Conservation (phyloP, 2,329 filamentous ascomycete species). For the Ambrosiella beaveri region DNA sequence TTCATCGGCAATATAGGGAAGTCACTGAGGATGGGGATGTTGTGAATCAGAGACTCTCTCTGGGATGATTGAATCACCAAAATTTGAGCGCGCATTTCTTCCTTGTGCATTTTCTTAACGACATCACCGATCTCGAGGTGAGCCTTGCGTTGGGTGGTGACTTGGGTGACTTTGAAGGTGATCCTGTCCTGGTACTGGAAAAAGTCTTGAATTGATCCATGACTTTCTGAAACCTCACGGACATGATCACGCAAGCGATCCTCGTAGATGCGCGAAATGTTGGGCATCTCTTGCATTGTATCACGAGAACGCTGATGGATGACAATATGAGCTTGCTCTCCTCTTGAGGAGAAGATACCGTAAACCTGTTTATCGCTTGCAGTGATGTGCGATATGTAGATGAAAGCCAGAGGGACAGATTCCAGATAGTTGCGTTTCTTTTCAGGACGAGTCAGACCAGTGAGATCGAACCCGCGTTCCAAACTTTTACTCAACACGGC, state of each 20-base stretch:
- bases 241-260: constrained; percentile 53
- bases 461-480: constrained; percentile 83
- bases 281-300: constrained; percentile 64
- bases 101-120: constrained; percentile 77
- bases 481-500: constrained; percentile 85
- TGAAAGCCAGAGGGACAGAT: constrained; percentile 56
- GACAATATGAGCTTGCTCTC: constrained; percentile 65
- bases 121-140: constrained; percentile 75
- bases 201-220: constrained; percentile 48
- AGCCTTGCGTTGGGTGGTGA: constrained; percentile 78
- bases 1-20: constrained; percentile 70
- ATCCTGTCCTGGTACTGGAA: constrained; percentile 78
- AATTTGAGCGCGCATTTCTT: constrained; percentile 64
- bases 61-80: constrained; percentile 85
- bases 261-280: constrained; percentile 72
- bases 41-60: constrained; percentile 61
- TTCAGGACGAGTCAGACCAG: constrained; percentile 48
- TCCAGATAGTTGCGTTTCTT: constrained; percentile 57
- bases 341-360: constrained; percentile 73
- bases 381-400: constrained; percentile 85
- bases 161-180: constrained; percentile 70
- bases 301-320: constrained; percentile 75
- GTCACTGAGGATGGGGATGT: constrained; percentile 67
- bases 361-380: constrained; percentile 87
- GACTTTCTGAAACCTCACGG: constrained; percentile 48